Percentiles rank a stretch among this genome's conserved stretches.
Conservation (phyloP, 305 asterid species). For the Plantago rigida region DNA sequence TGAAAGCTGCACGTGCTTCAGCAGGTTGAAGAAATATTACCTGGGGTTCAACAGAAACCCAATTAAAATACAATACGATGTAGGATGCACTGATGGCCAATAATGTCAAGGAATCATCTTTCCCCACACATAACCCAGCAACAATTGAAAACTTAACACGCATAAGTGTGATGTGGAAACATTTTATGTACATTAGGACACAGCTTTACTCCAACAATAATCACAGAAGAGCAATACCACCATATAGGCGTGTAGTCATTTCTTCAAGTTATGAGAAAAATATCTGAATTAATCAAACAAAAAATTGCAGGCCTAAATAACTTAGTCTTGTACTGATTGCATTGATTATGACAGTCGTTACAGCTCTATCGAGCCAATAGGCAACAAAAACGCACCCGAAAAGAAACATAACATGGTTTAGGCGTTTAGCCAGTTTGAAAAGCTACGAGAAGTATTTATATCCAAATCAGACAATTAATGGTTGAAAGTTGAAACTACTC, state of each 20-base stretch:
- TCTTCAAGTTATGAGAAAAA: too few relatives aligned
- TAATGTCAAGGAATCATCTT: neutral
- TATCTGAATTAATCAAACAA: constrained; percentile 5
- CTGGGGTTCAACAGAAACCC: constrained; percentile 30
- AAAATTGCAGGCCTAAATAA: constrained; percentile 3
- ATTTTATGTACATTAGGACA: too few relatives aligned
- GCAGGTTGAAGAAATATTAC: constrained; percentile 72
- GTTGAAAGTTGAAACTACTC: too few relatives aligned
- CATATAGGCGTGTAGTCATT: constrained; percentile 8
- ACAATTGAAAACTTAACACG: too few relatives aligned
- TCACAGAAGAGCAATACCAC: neutral
- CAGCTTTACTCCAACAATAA: too few relatives aligned
- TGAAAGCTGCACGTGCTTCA: constrained; percentile 81
- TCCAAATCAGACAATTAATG: neutral
- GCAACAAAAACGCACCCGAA: neutral
- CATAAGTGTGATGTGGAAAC: too few relatives aligned
- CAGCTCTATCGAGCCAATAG: neutral
- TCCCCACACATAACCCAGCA: too few relatives aligned
- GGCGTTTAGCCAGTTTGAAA: neutral
- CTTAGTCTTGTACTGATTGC: neutral
- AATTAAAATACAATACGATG: constrained; percentile 3
- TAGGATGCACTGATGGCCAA: neutral
- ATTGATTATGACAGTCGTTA: neutral
- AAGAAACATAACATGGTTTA: neutral
- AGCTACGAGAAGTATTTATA: neutral